These are phyloP conservation scores for Kodamaea kaohsiungensis DNA, from an alignment of 805 yeast species.

Conservation along the genomic window DNA sequence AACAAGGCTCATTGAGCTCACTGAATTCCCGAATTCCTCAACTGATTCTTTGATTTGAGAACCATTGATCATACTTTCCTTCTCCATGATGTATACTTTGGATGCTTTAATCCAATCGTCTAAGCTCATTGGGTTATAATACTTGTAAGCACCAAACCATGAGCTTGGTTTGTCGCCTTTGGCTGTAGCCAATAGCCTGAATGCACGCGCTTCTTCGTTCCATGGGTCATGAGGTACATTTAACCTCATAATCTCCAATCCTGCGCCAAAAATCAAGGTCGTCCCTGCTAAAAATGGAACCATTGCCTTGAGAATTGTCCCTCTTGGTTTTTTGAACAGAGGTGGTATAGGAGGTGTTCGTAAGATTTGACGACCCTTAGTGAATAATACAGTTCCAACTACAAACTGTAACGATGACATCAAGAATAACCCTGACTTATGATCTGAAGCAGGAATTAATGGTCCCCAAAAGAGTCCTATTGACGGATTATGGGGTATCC, in stretches of 20 bases:
- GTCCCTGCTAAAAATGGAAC: slow-evolving; percentile 37
- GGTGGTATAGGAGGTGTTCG: slow-evolving; percentile 9
- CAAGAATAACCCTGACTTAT: slow-evolving; percentile 51
- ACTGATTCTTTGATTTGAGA: background rate
- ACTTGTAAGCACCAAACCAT: slow-evolving; percentile 70
- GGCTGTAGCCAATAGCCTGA: slow-evolving; percentile 50
- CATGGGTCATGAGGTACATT: slow-evolving; percentile 60
- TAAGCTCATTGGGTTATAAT: slow-evolving; percentile 52
- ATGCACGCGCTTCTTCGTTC: slow-evolving; percentile 63
- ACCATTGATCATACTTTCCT: background rate
- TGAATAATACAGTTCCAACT: slow-evolving; percentile 40
- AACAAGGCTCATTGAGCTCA: background rate
- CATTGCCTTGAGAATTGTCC: slow-evolving; percentile 13
- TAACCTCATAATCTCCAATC: slow-evolving; percentile 57
- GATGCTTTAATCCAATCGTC: slow-evolving; percentile 33
- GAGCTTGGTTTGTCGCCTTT: slow-evolving; percentile 50
- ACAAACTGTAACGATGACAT: slow-evolving; percentile 55
- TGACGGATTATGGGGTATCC: slow-evolving; percentile 16
- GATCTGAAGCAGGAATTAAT: slow-evolving; percentile 71
- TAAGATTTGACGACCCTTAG: slow-evolving; percentile 18
- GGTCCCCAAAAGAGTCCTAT: slow-evolving; percentile 56
- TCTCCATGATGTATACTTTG: slow-evolving; percentile 3
- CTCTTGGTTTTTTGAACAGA: background rate
- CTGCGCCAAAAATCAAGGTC: slow-evolving; percentile 51
- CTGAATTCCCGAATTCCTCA: background rate